A percentile compares a stretch with the other conserved stretches of the same genome.
Conservation (phyloP, 2,329 filamentous ascomycete species). For the Dactylellina cionopaga region DNA sequence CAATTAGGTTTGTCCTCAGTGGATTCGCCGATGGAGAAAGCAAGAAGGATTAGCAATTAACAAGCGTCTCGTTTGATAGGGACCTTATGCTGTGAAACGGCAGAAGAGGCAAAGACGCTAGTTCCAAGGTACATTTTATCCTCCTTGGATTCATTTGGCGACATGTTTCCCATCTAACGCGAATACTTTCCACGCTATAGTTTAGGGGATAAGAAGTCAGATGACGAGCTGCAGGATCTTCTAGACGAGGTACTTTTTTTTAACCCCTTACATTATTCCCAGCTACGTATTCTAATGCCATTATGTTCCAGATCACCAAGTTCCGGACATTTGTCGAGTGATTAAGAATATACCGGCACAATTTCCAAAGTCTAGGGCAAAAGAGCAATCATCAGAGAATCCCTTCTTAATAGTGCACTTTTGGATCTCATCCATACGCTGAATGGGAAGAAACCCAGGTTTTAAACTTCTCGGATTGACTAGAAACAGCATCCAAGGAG, state of each 20-base stretch:
- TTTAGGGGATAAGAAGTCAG: conserved; percentile 85
- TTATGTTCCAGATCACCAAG: conserved; percentile 56
- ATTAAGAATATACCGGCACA: background rate
- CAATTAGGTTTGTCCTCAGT: conserved; percentile 75
- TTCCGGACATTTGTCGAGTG: conserved; percentile 56
- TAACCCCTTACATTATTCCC: conserved; percentile 57
- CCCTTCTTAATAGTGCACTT: background rate
- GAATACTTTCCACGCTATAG: conserved; percentile 55
- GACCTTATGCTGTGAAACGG: conserved; percentile 88
- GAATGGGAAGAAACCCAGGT: no score
- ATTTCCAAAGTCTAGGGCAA: background rate
- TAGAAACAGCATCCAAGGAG: conserved; percentile 6
- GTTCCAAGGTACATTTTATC: conserved; percentile 86
- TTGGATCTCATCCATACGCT: background rate
- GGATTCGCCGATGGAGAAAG: conserved; percentile 27
- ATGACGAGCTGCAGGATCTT: conserved; percentile 86
- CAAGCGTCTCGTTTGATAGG: conserved; percentile 70
- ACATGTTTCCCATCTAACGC: no score
- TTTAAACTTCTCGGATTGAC: no score
- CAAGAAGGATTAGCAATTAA: conserved; percentile 22
- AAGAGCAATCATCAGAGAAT: background rate
- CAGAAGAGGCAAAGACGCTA: conserved; percentile 94
- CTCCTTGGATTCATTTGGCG: no score
- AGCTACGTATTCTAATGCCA: conserved; percentile 27
- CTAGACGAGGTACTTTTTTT: conserved; percentile 74